Evolutionary conservation across 148 eudicot genomes (phyloP), one percentile per base, ranked within the genome.

Genomic region (Rhododendron simsii): DNA sequence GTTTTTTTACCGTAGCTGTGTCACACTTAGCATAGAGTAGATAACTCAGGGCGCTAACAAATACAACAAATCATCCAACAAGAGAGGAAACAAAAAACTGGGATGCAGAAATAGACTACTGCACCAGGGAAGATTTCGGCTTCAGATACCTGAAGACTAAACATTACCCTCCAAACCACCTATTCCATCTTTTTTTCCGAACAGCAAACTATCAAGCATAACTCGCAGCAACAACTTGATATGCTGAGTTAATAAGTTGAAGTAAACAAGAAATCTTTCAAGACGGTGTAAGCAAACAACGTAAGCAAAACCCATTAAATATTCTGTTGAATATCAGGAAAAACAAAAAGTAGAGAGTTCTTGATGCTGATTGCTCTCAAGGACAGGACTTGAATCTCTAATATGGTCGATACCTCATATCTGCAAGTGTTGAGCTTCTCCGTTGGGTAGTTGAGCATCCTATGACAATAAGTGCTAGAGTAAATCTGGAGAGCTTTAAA

Each of bases 381-480:
- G 67, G 67, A 61, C 80, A 57, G 16, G 28, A 48, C 50, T 37
- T 21, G 74, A 3, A 39, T 63, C 78, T 83, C 88, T 93, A 97
- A 86, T 98, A 98, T 26, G 99, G 99, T 44, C 98, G 88, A 87
- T 93, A 98, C 92, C 99, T 94, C 93, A 93, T 81, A 86, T 95
- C 96, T 87, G 98, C 41, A 41, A 41, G 44, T 7, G 7, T 41
- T 41, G 7, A 41, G 44, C 44, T 41, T 41, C 44, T 41, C 44
- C 44, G 7, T 0, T 41, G 44, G 44, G 44, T 41, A 41, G 44
- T 5, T 41, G 44, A 41, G 44, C 44, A 41, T 41, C 44, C 44
- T 41, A 41, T 41, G 7, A 41, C 44, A 41, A 41, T 6, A 41
- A 41, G 44, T 41, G 44, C 7, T 41, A 7, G 44, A 41, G 44